Evolutionary conservation across 1,284 basidiomycete genomes (phyloP).

Genomic region (Puccinia triticina): DNA sequence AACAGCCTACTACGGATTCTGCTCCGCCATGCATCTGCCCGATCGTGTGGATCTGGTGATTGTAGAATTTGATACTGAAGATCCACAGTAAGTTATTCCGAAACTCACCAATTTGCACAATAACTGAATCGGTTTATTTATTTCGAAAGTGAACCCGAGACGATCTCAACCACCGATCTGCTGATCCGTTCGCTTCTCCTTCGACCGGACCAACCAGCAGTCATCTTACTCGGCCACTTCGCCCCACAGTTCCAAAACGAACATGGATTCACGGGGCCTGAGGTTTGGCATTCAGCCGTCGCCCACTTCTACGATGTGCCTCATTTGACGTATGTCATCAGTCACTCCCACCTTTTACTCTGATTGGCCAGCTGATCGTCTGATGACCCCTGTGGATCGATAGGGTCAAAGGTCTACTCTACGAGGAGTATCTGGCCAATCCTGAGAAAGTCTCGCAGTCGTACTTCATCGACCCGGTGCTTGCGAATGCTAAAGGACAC

Average conservation of each 20-base stretch:
- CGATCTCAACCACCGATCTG: constrained; percentile 82
- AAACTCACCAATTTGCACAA: not conserved
- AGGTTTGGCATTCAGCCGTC: constrained; percentile 81
- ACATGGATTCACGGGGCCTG: constrained; percentile 81
- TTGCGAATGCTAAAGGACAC: constrained; percentile 80
- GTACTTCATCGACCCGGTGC: constrained; percentile 78
- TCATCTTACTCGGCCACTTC: constrained; percentile 88
- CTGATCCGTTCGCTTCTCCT: constrained; percentile 85
- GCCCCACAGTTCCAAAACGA: constrained; percentile 76
- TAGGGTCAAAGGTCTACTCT: constrained; percentile 78
- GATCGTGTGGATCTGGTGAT: constrained; percentile 89
- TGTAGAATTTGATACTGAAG: constrained; percentile 85
- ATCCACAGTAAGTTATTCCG: constrained; percentile 70
- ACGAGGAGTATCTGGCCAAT: constrained; percentile 76
- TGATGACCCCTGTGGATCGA: not conserved
- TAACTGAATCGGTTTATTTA: constrained; percentile 20
- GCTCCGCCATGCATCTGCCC: constrained; percentile 84
- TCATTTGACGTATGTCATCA: constrained; percentile 69
- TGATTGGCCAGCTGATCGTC: constrained; percentile 1
- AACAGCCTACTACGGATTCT: constrained; percentile 89
- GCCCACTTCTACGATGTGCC: constrained; percentile 95
- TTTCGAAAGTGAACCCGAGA: constrained; percentile 68
- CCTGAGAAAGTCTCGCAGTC: constrained; percentile 69
- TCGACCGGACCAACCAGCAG: constrained; percentile 81
- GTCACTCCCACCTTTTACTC: not conserved